Conservation (phyloP, 1,284 basidiomycete species). For the Trichosporon asahii region DNA sequence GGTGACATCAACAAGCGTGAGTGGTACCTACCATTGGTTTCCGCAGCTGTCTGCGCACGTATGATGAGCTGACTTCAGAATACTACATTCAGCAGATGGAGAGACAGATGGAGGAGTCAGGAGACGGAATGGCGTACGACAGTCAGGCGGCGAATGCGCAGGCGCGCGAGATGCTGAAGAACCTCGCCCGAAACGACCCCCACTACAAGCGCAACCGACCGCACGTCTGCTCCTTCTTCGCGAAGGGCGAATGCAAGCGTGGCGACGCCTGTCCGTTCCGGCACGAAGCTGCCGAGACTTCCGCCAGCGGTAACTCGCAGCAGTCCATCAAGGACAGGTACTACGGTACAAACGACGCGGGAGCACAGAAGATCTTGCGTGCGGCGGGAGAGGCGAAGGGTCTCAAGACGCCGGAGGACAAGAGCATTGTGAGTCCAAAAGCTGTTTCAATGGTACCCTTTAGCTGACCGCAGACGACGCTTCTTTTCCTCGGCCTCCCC, state of each 20-base stretch:
- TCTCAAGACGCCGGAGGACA: slow-evolving; percentile 83
- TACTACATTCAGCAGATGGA: slow-evolving; percentile 98
- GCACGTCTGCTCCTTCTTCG: slow-evolving; percentile 91
- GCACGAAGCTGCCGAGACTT: slow-evolving; percentile 79
- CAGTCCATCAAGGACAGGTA: slow-evolving; percentile 92
- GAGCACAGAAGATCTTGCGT: slow-evolving; percentile 79
- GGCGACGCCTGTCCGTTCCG: slow-evolving; percentile 90
- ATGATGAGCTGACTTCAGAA: slow-evolving; percentile 56
- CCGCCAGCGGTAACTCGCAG: slow-evolving; percentile 63
- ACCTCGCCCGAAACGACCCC: slow-evolving; percentile 86
- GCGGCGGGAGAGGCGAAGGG: slow-evolving; percentile 72
- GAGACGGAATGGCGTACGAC: slow-evolving; percentile 55
- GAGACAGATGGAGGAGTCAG: slow-evolving; percentile 58
- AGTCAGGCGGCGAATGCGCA: slow-evolving; percentile 67
- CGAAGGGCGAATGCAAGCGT: slow-evolving; percentile 89
- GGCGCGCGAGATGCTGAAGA: slow-evolving; percentile 93
- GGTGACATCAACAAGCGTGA: slow-evolving; percentile 83
- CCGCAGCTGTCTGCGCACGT: no score
- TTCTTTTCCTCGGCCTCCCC: slow-evolving; percentile 85
- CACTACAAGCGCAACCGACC: slow-evolving; percentile 96
- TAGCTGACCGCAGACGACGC: slow-evolving; percentile 64
- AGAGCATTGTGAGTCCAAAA: slow-evolving; percentile 67
- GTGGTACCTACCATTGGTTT: slow-evolving; percentile 16
- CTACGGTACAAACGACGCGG: slow-evolving; percentile 83
- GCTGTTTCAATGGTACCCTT: no score